A percentile compares a stretch with the other conserved stretches of the same genome.
Evolutionary conservation across 257 asterid species (phyloP).

Genomic region (Cruciata laevipes): DNA sequence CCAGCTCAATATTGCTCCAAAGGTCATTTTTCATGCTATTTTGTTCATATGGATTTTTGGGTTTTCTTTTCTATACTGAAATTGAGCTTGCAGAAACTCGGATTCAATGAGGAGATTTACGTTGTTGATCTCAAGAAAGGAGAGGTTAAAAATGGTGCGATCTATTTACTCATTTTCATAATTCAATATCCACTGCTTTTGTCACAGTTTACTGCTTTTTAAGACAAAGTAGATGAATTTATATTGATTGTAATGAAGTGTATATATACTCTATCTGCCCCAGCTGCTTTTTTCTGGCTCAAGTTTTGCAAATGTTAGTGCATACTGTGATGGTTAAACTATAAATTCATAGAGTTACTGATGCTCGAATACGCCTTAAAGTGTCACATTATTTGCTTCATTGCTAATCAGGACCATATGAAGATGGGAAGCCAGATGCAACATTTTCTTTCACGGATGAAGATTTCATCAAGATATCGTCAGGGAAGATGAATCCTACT

Average conservation of each 20-base stretch:
- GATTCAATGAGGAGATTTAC: conserved; percentile 63
- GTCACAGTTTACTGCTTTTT: neutral
- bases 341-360: neutral
- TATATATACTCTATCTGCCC: neutral
- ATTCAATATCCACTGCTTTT: neutral
- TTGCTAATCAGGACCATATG: conserved; percentile 48
- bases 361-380: neutral
- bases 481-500: conserved; percentile 51
- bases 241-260: neutral
- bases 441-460: conserved; percentile 86
- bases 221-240: neutral
- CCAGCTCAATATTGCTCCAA: conserved; percentile 90
- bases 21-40: conserved; percentile 36
- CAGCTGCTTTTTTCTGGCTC: too few species aligned
- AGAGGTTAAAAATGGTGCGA: conserved; percentile 71
- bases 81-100: conserved; percentile 47
- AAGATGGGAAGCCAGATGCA: conserved; percentile 93
- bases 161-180: neutral
- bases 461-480: conserved; percentile 39
- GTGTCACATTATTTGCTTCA: neutral
- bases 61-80: neutral
- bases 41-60: neutral
- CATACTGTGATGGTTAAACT: too few species aligned
- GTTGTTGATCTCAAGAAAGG: conserved; percentile 97
- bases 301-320: too few species aligned